Evolutionary conservation across 2,329 filamentous ascomycete genomes (phyloP).

Genomic region (Botryotinia calthae): DNA sequence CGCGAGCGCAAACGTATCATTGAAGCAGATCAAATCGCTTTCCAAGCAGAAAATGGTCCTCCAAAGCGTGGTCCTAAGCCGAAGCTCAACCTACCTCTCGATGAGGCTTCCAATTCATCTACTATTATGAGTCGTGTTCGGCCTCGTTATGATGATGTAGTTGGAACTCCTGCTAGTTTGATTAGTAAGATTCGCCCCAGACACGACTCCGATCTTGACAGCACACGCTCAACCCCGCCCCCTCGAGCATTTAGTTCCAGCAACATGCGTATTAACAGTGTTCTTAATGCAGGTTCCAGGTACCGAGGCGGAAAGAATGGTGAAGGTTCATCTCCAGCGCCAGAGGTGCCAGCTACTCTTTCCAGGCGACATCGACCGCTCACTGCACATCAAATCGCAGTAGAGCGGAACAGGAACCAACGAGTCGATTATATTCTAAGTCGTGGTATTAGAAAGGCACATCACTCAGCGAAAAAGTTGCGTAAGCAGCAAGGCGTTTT

Average conservation of each 20-base stretch:
- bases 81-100: slow-evolving; percentile 40
- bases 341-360: slow-evolving; percentile 44
- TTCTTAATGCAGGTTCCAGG: slow-evolving; percentile 32
- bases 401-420: slow-evolving; percentile 74
- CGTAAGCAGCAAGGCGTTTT: slow-evolving; percentile 66
- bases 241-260: slow-evolving; percentile 40
- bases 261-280: slow-evolving; percentile 38
- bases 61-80: slow-evolving; percentile 51
- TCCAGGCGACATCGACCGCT: slow-evolving; percentile 68
- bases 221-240: slow-evolving; percentile 52
- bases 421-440: slow-evolving; percentile 81
- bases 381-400: slow-evolving; percentile 77
- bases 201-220: slow-evolving; percentile 56
- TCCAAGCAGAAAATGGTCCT: slow-evolving; percentile 45
- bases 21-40: slow-evolving; percentile 63
- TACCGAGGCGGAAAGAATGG: slow-evolving; percentile 55
- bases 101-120: slow-evolving; percentile 41
- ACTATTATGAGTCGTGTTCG: slow-evolving; percentile 60
- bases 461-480: slow-evolving; percentile 60
- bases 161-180: slow-evolving; percentile 46
- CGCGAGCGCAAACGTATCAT: slow-evolving; percentile 73
- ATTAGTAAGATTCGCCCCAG: slow-evolving; percentile 63
- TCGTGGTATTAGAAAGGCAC: slow-evolving; percentile 65
- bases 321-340: slow-evolving; percentile 59
- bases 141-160: slow-evolving; percentile 52